phyloP scores from a whole-genome alignment of 805 yeast genomes.

The Candida loeiensis region DNA sequence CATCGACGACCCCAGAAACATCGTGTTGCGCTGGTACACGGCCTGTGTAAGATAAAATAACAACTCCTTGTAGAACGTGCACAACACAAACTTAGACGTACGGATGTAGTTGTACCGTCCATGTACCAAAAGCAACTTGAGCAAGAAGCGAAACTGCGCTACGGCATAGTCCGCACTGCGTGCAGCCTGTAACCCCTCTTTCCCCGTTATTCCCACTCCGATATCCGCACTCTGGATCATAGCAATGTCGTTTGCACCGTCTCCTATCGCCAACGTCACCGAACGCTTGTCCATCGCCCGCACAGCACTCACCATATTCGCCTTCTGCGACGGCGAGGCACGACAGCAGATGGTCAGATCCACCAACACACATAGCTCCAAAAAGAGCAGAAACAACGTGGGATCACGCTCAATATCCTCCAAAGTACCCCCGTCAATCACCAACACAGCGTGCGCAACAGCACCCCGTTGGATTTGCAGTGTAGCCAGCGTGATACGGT shows the following conservation, averaged over 20 bases:
- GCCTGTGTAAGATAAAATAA: slow-evolving; percentile 86
- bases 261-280: slow-evolving; percentile 95
- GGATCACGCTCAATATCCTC: slow-evolving; percentile 68
- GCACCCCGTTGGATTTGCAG: slow-evolving; percentile 67
- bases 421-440: slow-evolving; percentile 90
- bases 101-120: slow-evolving; percentile 94
- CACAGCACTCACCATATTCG: slow-evolving; percentile 80
- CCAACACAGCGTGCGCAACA: slow-evolving; percentile 92
- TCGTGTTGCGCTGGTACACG: slow-evolving; percentile 77
- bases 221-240: slow-evolving; percentile 99
- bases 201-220: slow-evolving; percentile 96
- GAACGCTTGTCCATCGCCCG: slow-evolving; percentile 61
- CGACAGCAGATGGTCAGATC: slow-evolving; percentile 94
- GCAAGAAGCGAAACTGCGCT: slow-evolving; percentile 85
- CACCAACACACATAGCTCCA: slow-evolving; percentile 80
- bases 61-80: slow-evolving; percentile 93
- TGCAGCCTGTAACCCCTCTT: slow-evolving; percentile 96
- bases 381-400: slow-evolving; percentile 66
- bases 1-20: slow-evolving; percentile 89
- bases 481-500: slow-evolving; percentile 70
- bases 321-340: slow-evolving; percentile 96
- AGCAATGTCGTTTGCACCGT: slow-evolving; percentile 98
- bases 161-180: slow-evolving; percentile 91
- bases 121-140: slow-evolving; percentile 83
- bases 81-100: slow-evolving; percentile 84